Conservation (phyloP, 148 eudicot genomes). For the Limonium bicolor region DNA sequence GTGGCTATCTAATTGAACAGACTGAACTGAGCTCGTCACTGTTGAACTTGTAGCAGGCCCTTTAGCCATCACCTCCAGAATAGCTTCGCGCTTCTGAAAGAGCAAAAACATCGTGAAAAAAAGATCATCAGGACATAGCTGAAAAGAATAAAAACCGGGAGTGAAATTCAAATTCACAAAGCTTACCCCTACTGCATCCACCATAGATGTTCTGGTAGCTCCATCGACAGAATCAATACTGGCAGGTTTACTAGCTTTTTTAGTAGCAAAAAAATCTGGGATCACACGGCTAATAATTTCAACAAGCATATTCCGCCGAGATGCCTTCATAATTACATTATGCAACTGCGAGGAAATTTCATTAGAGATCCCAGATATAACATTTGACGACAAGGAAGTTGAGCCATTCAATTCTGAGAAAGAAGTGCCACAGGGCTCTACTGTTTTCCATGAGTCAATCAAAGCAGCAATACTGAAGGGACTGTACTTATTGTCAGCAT, state of each 20-base stretch:
- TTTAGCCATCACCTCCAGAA: no score
- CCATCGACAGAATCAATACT: conserved; percentile 22
- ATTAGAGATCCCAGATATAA: conserved; percentile 45
- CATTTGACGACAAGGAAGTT: conserved; percentile 8
- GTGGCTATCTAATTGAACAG: no score
- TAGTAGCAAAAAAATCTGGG: conserved; percentile 32
- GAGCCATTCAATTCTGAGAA: conserved; percentile 9
- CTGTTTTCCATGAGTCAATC: conserved; percentile 34
- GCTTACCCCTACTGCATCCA: conserved; percentile 22
- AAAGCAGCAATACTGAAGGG: conserved; percentile 37
- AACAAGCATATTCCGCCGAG: conserved; percentile 62
- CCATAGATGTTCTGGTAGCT: conserved; percentile 13
- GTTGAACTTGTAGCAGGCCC: conserved; percentile 16
- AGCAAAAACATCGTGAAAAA: no score
- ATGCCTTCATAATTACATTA: conserved; percentile 60
- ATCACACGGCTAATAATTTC: conserved; percentile 64
- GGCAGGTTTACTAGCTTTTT: conserved; percentile 38
- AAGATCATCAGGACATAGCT: no score
- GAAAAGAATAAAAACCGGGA: no score
- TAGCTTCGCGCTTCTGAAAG: no score
- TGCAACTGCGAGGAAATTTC: conserved; percentile 70
- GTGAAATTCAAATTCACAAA: no score
- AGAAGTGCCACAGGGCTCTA: conserved; percentile 13
- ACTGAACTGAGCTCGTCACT: no score
- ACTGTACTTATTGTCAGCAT: conserved; percentile 27